Evolutionary conservation across 2,329 filamentous ascomycete species (phyloP).

Genomic region (Colletotrichum eremochloae): DNA sequence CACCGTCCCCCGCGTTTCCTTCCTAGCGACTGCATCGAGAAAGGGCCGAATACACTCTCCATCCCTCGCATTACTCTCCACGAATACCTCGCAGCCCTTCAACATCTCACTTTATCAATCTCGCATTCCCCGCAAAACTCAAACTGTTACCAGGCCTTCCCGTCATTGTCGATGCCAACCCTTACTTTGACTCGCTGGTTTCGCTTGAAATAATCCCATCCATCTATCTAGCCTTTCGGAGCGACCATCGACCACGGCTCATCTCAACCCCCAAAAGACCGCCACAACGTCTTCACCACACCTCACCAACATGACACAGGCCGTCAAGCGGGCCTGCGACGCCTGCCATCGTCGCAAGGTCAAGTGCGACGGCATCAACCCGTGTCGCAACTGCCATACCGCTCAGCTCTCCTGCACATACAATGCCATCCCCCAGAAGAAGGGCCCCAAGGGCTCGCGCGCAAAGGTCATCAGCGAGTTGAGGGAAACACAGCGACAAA

Average conservation of each 20-base stretch:
- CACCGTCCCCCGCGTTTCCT: constrained; percentile 42
- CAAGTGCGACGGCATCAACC: constrained; percentile 78
- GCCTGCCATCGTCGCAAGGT: constrained; percentile 82
- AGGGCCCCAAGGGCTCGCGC: constrained; percentile 79
- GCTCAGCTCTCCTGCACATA: constrained; percentile 79
- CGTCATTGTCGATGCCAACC: constrained; percentile 35
- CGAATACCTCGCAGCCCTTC: constrained; percentile 20
- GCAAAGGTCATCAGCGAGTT: constrained; percentile 83
- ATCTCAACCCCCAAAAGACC: background rate
- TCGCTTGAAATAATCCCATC: constrained; percentile 15
- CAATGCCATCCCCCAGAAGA: constrained; percentile 81
- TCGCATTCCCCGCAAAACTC: constrained; percentile 41
- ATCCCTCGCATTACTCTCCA: constrained; percentile 33
- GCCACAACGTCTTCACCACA: constrained; percentile 24
- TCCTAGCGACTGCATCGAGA: constrained; percentile 40
- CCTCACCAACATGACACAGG: constrained; percentile 59
- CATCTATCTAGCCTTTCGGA: background rate
- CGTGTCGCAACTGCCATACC: constrained; percentile 78
- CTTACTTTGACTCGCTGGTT: constrained; percentile 7
- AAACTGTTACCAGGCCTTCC: constrained; percentile 27
- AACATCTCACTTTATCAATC: constrained; percentile 33
- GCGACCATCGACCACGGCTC: constrained; percentile 6
- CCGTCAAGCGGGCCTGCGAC: constrained; percentile 76
- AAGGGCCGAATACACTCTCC: constrained; percentile 42
- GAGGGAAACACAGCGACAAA: constrained; percentile 76